Evolutionary conservation across 345 rosid species (phyloP), one percentile per base, ranked within the genome.

Genomic region (Theobroma cacao): DNA sequence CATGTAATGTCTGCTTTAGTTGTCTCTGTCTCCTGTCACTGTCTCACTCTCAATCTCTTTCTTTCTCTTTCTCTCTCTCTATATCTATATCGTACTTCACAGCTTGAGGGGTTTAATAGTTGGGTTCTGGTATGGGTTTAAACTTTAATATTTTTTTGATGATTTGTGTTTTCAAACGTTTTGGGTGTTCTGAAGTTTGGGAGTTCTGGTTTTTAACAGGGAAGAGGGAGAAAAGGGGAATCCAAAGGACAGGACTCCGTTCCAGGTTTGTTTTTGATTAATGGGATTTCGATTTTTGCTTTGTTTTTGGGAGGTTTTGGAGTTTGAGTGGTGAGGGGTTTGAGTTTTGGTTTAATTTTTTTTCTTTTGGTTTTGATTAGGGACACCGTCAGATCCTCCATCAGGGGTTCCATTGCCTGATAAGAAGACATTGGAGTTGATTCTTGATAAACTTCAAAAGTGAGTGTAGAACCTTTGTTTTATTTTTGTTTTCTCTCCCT

Each of bases 371-470:
- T 17, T 84, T 84, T 77, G 66, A 38, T 77, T 77, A 95, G 98
- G 92, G 76, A 85, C 90, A 11, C 92, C 86, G 8, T 75, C 76
- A 3, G 78, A 59, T 62, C 82, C 60, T 60, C 78, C 83, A 38
- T 67, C 84, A 45, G 77, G 43, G 65, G 61, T 90, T 75, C 89
- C 94, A 34, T 81, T 95, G 81, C 93, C 94, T 47, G 99, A 95
- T 33, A 92, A 88, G 89, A 95, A 88, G 87, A 67, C 83, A 8
- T 77, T 95, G 82, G 96, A 93, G 81, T 86, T 91, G 86, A 91
- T 95, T 76, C 94, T 95, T 62, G 98, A 93, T 87, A 95, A 91
- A 79, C 92, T 95, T 83, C 99, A 95, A 64, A 95, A 91, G 99
- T 95, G 88, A 80, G 87, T 84, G 20, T 40, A 17, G 34, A 13